Percentiles rank a stretch among this genome's conserved stretches.
Conservation (phyloP, 2,329 filamentous ascomycete genomes). For the Neofusicoccum laricinum region DNA sequence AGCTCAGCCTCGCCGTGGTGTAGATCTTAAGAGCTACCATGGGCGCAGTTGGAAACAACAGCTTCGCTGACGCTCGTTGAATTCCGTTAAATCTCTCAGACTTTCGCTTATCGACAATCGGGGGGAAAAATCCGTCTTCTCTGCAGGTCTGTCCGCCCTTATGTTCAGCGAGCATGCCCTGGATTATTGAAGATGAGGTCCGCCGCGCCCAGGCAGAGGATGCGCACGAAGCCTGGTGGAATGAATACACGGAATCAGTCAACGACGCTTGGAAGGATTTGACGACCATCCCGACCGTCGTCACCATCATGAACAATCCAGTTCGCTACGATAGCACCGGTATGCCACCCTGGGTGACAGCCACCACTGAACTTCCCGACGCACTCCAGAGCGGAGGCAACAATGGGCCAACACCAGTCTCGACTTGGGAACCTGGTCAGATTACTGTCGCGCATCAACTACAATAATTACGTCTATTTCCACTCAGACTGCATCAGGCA, state of each 20-base stretch:
- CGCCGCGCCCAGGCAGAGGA: not conserved
- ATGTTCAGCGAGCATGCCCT: not conserved
- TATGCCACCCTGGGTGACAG: not conserved
- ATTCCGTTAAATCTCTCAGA: too few relatives aligned
- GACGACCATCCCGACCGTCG: not conserved
- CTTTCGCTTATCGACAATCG: too few relatives aligned
- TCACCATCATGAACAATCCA: not conserved
- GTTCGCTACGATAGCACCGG: not conserved
- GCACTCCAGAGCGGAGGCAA: not conserved
- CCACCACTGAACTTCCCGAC: not conserved
- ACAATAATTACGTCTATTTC: too few relatives aligned
- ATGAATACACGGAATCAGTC: too few relatives aligned
- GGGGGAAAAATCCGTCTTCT: too few relatives aligned
- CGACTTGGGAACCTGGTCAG: too few relatives aligned
- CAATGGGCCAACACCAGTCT: not conserved
- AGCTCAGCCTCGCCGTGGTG: too few relatives aligned
- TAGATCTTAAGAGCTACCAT: too few relatives aligned
- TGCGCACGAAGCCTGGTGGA: not conserved
- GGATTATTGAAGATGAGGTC: not conserved
- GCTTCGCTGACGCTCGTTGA: too few relatives aligned
- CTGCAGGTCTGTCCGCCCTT: not conserved
- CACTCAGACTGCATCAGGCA: too few relatives aligned
- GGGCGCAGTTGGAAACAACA: too few relatives aligned
- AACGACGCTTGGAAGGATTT: not conserved
- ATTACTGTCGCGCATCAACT: too few relatives aligned